These are phyloP conservation scores for Luvunga scandens DNA, from an alignment of 345 rosid genomes.

Conservation along the genomic window DNA sequence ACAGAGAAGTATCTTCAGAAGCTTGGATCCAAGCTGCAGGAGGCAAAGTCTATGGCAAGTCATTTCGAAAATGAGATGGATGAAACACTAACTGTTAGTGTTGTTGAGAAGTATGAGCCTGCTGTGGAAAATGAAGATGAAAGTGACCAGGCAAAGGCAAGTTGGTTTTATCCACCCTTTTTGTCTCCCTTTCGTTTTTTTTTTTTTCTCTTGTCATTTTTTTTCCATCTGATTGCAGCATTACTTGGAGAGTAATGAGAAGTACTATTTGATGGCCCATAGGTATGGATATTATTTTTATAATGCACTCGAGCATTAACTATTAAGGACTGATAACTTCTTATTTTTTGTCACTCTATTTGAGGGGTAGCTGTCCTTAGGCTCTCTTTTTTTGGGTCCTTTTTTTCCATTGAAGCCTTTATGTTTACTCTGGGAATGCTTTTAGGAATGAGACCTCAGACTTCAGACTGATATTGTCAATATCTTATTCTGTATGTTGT, in stretches of 20 bases:
- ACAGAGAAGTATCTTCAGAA: conserved; percentile 91
- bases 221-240: conserved; percentile 52
- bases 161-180: conserved; percentile 15
- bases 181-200: conserved; percentile 7
- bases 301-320: neutral
- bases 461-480: neutral
- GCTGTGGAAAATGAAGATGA: conserved; percentile 77
- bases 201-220: neutral
- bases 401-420: neutral
- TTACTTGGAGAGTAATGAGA: conserved; percentile 92
- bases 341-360: neutral
- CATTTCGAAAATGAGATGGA: conserved; percentile 63
- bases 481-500: neutral
- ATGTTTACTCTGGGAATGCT: neutral
- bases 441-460: neutral
- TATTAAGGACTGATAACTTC: neutral
- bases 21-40: conserved; percentile 80
- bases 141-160: conserved; percentile 87
- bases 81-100: conserved; percentile 40
- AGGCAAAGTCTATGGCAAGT: conserved; percentile 56
- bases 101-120: conserved; percentile 58
- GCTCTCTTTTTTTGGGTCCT: neutral
- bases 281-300: conserved; percentile 41
- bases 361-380: conserved; percentile 6
- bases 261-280: conserved; percentile 95